A percentile compares a stretch with the other conserved stretches of the same genome.
These are phyloP conservation scores for Eucalyptus polybractea DNA, from an alignment of 345 rosid genomes.

Conservation along the genomic window DNA sequence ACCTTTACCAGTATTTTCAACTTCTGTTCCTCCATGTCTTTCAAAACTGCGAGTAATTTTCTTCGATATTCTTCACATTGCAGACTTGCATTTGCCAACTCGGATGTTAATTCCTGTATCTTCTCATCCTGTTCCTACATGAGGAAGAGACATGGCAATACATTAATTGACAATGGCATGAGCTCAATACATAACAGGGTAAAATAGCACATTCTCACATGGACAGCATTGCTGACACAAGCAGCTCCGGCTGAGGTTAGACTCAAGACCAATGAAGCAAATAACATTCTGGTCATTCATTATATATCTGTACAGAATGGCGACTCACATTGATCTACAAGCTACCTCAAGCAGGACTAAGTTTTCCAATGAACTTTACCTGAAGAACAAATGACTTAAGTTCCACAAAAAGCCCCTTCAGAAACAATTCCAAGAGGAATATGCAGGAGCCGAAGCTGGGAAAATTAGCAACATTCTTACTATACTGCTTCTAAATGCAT, in stretches of 20 bases:
- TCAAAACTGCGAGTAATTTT: constrained; percentile 25
- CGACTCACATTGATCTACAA: not conserved
- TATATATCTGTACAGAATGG: not conserved
- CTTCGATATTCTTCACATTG: constrained; percentile 32
- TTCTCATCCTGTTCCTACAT: constrained; percentile 29
- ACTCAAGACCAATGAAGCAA: not conserved
- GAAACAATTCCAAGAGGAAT: not conserved
- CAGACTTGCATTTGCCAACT: constrained; percentile 22
- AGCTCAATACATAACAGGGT: not conserved
- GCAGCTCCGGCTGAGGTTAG: not conserved
- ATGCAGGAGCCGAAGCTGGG: not conserved
- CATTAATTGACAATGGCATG: not conserved
- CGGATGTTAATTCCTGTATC: constrained; percentile 14
- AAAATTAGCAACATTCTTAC: not conserved
- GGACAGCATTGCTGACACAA: not conserved
- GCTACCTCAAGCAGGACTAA: not conserved
- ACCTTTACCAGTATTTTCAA: constrained; percentile 32
- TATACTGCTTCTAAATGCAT: not conserved
- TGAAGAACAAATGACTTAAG: not conserved
- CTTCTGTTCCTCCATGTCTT: constrained; percentile 39
- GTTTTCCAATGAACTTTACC: not conserved
- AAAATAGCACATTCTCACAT: not conserved
- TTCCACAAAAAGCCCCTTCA: not conserved
- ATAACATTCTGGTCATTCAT: not conserved
- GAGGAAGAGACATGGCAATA: not conserved